Evolutionary conservation across 2,329 filamentous ascomycete genomes (phyloP).

Genomic region (Ceratocystiopsis sp.): DNA sequence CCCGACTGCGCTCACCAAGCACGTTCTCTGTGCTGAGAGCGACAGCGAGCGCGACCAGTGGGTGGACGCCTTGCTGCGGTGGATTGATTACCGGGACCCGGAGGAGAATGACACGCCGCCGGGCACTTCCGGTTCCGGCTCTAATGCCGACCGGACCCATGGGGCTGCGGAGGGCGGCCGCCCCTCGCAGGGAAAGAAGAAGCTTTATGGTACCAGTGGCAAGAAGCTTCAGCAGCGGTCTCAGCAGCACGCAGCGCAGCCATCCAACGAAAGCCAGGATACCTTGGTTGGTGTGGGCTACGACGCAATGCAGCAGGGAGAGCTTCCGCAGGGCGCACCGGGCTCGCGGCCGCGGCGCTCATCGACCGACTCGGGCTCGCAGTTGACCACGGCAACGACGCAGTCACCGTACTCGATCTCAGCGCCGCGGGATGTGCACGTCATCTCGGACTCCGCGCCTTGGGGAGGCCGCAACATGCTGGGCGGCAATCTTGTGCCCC

Average conservation of each 20-base stretch:
- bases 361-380: slow-evolving; percentile 16
- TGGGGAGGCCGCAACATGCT: slow-evolving; percentile 41
- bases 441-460: slow-evolving; percentile 65
- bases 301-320: slow-evolving; percentile 35
- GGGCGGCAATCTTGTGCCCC: slow-evolving; percentile 27
- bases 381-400: slow-evolving; percentile 19
- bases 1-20: slow-evolving; percentile 69
- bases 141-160: slow-evolving; percentile 23
- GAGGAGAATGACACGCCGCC: slow-evolving; percentile 27
- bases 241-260: slow-evolving; percentile 11
- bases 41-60: slow-evolving; percentile 83
- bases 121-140: background rate
- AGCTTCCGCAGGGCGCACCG: slow-evolving; percentile 16
- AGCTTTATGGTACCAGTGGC: slow-evolving; percentile 15
- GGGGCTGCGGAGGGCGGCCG: slow-evolving; percentile 14
- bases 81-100: slow-evolving; percentile 60
- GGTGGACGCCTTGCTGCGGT: slow-evolving; percentile 79
- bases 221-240: slow-evolving; percentile 29
- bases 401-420: slow-evolving; percentile 49
- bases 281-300: slow-evolving; percentile 41
- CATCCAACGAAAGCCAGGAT: slow-evolving; percentile 18
- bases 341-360: slow-evolving; percentile 1
- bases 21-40: slow-evolving; percentile 90
- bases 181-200: slow-evolving; percentile 21
- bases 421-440: slow-evolving; percentile 63